Conservation (phyloP, 345 rosid species). For the Pugionium cornutum region DNA sequence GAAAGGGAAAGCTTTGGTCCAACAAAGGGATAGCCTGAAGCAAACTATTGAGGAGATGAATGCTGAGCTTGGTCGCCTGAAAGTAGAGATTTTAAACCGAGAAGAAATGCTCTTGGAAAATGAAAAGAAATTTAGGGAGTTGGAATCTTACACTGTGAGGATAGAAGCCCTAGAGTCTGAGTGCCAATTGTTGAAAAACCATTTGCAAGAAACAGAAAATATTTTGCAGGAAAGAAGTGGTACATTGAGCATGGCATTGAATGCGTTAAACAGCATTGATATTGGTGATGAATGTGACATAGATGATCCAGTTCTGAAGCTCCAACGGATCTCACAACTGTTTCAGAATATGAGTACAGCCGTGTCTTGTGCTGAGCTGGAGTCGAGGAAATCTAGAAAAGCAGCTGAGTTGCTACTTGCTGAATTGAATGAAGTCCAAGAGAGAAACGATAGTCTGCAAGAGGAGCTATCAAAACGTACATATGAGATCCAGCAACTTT, state of each 20-base stretch:
- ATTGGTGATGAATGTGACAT: constrained; percentile 54
- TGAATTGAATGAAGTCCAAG: constrained; percentile 91
- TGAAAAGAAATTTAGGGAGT: constrained; percentile 61
- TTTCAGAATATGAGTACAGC: constrained; percentile 60
- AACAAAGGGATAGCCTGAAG: constrained; percentile 77
- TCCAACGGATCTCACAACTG: constrained; percentile 52
- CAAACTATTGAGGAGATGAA: constrained; percentile 72
- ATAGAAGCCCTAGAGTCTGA: constrained; percentile 66
- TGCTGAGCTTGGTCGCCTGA: constrained; percentile 57
- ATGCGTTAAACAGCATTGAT: constrained; percentile 55
- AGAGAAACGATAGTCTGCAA: constrained; percentile 83
- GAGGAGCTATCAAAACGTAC: constrained; percentile 63
- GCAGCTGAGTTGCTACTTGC: constrained; percentile 91
- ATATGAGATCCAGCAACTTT: constrained; percentile 51
- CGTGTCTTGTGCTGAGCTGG: constrained; percentile 62
- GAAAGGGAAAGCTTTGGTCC: constrained; percentile 94
- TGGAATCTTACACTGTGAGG: constrained; percentile 54
- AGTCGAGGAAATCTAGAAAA: constrained; percentile 72
- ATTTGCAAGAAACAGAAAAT: constrained; percentile 58
- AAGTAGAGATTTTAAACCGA: constrained; percentile 58
- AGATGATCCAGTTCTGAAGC: constrained; percentile 63
- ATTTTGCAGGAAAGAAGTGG: constrained; percentile 63
- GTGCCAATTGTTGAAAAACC: constrained; percentile 54
- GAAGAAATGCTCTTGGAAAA: constrained; percentile 55
- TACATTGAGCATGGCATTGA: constrained; percentile 47